Evolutionary conservation across 2,329 filamentous ascomycete species (phyloP), one percentile per base, ranked within the genome.

Genomic region (Cladosporium cucumerinum): DNA sequence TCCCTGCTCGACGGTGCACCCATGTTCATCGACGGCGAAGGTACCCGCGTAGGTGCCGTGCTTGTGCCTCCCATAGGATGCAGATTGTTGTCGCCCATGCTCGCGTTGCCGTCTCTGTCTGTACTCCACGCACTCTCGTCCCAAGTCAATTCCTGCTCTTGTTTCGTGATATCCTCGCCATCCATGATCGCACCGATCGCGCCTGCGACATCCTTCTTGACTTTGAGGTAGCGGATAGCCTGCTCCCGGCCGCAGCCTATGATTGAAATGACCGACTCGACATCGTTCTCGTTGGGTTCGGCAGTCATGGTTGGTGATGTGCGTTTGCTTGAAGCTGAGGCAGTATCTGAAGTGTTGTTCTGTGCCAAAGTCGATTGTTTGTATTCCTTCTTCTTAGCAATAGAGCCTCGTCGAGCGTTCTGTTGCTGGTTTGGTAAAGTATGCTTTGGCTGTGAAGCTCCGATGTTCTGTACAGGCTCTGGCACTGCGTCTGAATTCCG

Each of bases 111-210:
- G 25, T 76, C 72, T 46, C 72, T 67, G 55, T 75, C 75, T 6
- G 69, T 67, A n/a, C 32, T 49, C 46, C 69, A 73, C 26, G 66
- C 62, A 32, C 54, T 61, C 14, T 77, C 75, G 49, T 73, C 72
- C 74, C 75, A 77, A 49, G 66, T 66, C 10, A 63, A 52, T 2
- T 65, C 67, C 39, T 65, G 51, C 46, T 75, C 71, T 48, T 69
- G 65, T 65, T 71, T 66, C 18, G 48, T 36, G 34, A 75, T 72
- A 61, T 75, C 73, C 51, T 76, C 75, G 26, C 65, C 63, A 58
- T 77, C 74, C 25, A 76, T 65, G 28, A 75, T 66, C 25, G 74
- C 72, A 60, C 70, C 71, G 48, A 72, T 63, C 10, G 73, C 76
- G 21, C 65, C 61, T 10, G 70, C 67, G 48, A 68, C 54, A 64